phyloP scores from a whole-genome alignment of 2,329 filamentous ascomycete genomes.

The Grosmannia serpens region DNA sequence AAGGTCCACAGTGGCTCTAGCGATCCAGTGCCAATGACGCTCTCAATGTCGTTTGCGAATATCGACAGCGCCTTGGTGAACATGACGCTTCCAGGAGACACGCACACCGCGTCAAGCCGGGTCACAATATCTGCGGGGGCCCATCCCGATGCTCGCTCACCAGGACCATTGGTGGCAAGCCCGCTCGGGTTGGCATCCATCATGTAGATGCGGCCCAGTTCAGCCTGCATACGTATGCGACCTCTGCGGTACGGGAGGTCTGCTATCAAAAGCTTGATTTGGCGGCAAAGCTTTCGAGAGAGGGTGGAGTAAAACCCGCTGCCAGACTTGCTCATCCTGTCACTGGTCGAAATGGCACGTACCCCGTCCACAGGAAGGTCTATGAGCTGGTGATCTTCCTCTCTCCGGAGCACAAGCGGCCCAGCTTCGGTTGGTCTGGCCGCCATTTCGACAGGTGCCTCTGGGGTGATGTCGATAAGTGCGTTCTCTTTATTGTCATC shows the following conservation, averaged over 20 bases:
- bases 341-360: neutral
- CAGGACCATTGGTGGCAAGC: conserved; percentile 14
- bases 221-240: conserved; percentile 15
- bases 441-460: neutral
- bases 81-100: conserved; percentile 8
- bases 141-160: conserved; percentile 15
- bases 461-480: neutral
- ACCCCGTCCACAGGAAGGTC: neutral
- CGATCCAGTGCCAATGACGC: neutral
- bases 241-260: conserved; percentile 13
- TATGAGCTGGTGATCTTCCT: neutral
- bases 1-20: conserved; percentile 2
- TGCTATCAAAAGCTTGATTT: conserved; percentile 7
- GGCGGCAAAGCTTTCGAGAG: neutral
- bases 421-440: neutral
- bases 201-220: conserved; percentile 19
- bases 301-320: neutral
- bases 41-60: conserved; percentile 14
- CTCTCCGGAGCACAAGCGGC: neutral
- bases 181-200: conserved; percentile 10
- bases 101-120: conserved; percentile 10
- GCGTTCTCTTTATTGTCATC: neutral
- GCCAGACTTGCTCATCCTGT: neutral
- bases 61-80: conserved; percentile 20
- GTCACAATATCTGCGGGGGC: conserved; percentile 6